phyloP scores from a whole-genome alignment of 441 rosid species.

The Pelargonium australe region DNA sequence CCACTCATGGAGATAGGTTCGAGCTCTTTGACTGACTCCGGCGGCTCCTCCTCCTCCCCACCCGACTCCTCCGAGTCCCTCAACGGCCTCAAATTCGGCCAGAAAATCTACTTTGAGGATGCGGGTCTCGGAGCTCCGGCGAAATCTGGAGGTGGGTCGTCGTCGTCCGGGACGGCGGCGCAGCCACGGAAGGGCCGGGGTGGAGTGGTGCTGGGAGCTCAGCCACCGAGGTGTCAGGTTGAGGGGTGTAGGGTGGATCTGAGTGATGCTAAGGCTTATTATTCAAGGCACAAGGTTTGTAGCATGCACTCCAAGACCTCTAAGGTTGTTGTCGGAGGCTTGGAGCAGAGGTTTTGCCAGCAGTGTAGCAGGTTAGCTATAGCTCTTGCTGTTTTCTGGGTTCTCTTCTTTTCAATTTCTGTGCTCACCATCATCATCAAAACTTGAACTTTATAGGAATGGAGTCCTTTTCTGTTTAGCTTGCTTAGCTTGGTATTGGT shows the following conservation, averaged over 20 bases:
- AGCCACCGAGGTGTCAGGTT: conserved; percentile 27
- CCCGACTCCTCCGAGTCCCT: not conserved
- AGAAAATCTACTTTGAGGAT: not conserved
- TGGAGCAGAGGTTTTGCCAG: conserved; percentile 90
- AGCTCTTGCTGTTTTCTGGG: not conserved
- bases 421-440: no score
- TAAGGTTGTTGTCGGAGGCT: conserved; percentile 69
- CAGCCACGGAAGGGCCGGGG: not conserved
- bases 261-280: conserved; percentile 78
- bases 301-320: conserved; percentile 77
- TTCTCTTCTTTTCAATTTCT: not conserved
- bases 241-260: conserved; percentile 95
- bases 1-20: conserved; percentile 48
- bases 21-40: conserved; percentile 38
- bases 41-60: conserved; percentile 30
- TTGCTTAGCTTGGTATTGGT: no score
- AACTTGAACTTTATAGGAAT: no score
- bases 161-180: not conserved
- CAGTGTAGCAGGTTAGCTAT: conserved; percentile 86
- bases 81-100: not conserved
- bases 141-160: not conserved
- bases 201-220: not conserved
- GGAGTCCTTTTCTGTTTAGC: no score
- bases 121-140: not conserved
- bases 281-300: conserved; percentile 89